Conservation (phyloP, 1,139 yeast genomes). For the Yamadazyma triangularis region DNA sequence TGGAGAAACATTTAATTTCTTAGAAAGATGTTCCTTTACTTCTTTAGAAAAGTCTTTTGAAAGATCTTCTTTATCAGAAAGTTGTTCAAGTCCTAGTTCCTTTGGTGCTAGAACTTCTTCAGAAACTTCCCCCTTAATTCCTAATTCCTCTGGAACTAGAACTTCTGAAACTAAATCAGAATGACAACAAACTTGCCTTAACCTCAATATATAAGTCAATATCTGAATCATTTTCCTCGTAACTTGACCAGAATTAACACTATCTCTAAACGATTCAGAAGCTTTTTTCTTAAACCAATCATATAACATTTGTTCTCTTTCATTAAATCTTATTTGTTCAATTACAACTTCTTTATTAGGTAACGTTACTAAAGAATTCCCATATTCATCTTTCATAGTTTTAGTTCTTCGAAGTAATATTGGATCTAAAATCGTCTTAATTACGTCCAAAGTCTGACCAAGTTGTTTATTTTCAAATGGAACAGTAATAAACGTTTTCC, state of each 20-base stretch:
- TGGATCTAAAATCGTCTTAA: constrained; percentile 82
- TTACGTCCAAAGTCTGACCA: constrained; percentile 71
- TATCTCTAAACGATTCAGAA: constrained; percentile 58
- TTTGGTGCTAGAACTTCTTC: constrained; percentile 6
- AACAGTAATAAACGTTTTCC: constrained; percentile 83
- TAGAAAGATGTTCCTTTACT: constrained; percentile 11
- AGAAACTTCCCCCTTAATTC: constrained; percentile 34
- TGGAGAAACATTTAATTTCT: constrained; percentile 20
- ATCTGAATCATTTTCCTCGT: constrained; percentile 73
- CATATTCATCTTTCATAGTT: constrained; percentile 71
- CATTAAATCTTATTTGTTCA: constrained; percentile 63
- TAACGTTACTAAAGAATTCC: constrained; percentile 67
- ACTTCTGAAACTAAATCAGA: constrained; percentile 51
- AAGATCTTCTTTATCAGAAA: constrained; percentile 8
- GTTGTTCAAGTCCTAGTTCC: constrained; percentile 16
- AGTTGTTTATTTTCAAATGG: constrained; percentile 78
- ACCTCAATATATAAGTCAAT: constrained; percentile 73
- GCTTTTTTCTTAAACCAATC: constrained; percentile 69
- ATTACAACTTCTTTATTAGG: constrained; percentile 74
- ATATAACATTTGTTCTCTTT: constrained; percentile 63
- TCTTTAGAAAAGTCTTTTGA: constrained; percentile 13
- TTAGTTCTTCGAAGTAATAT: constrained; percentile 82
- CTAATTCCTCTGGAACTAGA: constrained; percentile 35
- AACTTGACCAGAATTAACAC: constrained; percentile 64
- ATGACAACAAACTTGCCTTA: constrained; percentile 90